Percentiles rank a stretch among this genome's conserved stretches.
These are phyloP conservation scores for Colletotrichum caudatum DNA, from an alignment of 2,329 filamentous ascomycete species.

Conservation along the genomic window DNA sequence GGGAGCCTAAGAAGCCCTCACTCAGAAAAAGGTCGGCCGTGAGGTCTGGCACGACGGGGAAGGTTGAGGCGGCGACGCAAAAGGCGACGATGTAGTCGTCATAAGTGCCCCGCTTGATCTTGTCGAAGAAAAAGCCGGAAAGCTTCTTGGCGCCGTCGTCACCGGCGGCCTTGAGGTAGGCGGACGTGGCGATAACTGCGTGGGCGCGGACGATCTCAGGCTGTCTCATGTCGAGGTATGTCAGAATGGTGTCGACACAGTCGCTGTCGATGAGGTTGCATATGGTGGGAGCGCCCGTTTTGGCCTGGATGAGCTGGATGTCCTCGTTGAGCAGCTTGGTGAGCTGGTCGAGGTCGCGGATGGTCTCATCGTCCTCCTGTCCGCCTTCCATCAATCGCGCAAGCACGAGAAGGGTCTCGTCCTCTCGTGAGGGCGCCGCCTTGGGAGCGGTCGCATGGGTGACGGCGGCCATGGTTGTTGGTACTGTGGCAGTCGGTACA, in stretches of 20 bases:
- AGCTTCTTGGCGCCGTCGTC: conserved; percentile 78
- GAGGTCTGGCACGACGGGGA: conserved; percentile 84
- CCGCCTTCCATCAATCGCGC: conserved; percentile 92
- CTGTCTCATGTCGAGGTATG: conserved; percentile 86
- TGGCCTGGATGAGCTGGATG: conserved; percentile 51
- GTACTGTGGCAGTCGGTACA: conserved; percentile 10
- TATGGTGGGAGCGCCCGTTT: conserved; percentile 60
- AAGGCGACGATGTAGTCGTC: conserved; percentile 93
- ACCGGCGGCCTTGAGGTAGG: conserved; percentile 82
- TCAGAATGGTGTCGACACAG: conserved; percentile 86
- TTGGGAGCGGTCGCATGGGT: conserved; percentile 49
- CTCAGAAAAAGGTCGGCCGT: conserved; percentile 85
- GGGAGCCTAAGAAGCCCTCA: conserved; percentile 83
- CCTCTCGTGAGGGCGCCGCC: conserved; percentile 58
- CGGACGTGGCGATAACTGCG: conserved; percentile 83
- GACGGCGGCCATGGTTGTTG: conserved; percentile 50
- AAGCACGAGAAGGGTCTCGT: conserved; percentile 81
- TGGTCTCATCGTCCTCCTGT: conserved; percentile 81
- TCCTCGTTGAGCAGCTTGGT: conserved; percentile 72
- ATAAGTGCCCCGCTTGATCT: conserved; percentile 79
- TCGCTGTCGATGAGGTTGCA: conserved; percentile 77
- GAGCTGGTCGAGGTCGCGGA: conserved; percentile 67
- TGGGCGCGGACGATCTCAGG: conserved; percentile 80
- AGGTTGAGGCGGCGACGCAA: conserved; percentile 89
- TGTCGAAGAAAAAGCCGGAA: conserved; percentile 78